Base-by-base conservation (phyloP, 495 filamentous ascomycete species). In the Delitschia confertaspora region DNA sequence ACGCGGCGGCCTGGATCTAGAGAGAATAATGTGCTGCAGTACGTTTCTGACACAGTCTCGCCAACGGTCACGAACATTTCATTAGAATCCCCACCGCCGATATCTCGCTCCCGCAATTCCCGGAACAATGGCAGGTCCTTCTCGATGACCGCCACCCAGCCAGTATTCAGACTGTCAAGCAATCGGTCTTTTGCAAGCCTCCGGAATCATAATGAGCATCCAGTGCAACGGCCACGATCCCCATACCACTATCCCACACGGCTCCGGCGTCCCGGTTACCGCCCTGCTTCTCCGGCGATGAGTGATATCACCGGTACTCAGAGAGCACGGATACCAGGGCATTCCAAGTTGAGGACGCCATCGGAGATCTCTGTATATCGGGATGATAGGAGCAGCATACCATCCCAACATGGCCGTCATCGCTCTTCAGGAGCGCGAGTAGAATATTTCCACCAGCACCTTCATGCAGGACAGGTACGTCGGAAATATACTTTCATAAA, bases 181-280 rank as follows among this genome's bases (percentile, higher is more conserved):
- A 64, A 73, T 50, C 71, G 64, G 36, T 73, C 75, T n/a, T 68
- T 65, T 32, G 65, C 66, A 4, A 77, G 71, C 29, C 51, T 77
- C 29, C 65, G 74, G 55, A 60, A 60, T 50, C 44, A 60, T 27
- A 49, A 59, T 31, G n/a, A n/a, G n/a, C n/a, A n/a, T n/a, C 52
- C 52, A 29, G 56, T 69, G 29, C 70, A 71, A 45, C 66, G 76
- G 8, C 78, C 76, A 26, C 68, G 74, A 18, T 79, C 75, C 16
- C 79, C 77, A 0, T 79, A 77, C 55, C 68, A 69, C 7, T 82
- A 82, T 50, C 77, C 76, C 6, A 71, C 75, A n/a, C 69, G 76
- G 21, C 64, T 80, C 17, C 78, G 73, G 58, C 73, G 78, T 14
- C 77, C 78, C 6, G 75, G 75, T 10, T 74, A 80, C 45, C 72